Conservation (phyloP, 768 basidiomycete genomes). For the Pseudohyphozyma bogoriensis region DNA sequence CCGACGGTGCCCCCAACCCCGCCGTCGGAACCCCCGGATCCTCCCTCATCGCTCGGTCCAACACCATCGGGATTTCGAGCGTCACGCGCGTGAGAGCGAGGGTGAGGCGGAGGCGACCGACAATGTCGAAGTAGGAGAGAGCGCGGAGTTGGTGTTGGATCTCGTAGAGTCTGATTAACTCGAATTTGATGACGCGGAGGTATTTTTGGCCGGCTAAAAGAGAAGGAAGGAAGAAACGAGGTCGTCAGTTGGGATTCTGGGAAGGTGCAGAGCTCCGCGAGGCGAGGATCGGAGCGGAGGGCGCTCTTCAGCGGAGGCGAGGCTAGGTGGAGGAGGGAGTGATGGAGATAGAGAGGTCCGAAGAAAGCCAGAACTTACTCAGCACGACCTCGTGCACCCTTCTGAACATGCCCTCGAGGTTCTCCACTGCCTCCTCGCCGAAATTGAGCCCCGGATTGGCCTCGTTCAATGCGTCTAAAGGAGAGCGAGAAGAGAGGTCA, state of each 20-base stretch:
- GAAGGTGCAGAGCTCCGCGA: too few species aligned
- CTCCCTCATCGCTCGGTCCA: constrained; percentile 58
- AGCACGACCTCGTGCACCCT: constrained; percentile 63
- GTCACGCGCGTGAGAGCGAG: constrained; percentile 69
- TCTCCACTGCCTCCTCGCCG: constrained; percentile 67
- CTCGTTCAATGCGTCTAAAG: constrained; percentile 61
- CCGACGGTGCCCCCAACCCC: not conserved
- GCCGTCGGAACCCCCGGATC: constrained; percentile 4
- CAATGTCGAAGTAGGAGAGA: constrained; percentile 65
- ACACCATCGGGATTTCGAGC: constrained; percentile 58
- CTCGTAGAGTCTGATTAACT: constrained; percentile 68
- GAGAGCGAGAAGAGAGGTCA: too few species aligned
- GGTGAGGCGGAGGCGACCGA: constrained; percentile 62
- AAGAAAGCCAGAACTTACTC: constrained; percentile 42
- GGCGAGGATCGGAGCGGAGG: too few species aligned
- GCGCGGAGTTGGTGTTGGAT: constrained; percentile 57
- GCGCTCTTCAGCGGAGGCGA: not conserved
- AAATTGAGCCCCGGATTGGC: constrained; percentile 67
- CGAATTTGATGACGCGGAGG: constrained; percentile 59
- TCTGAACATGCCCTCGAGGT: constrained; percentile 59
- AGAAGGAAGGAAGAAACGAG: not conserved
- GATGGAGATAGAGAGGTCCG: accelerated
- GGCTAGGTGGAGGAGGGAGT: not conserved
- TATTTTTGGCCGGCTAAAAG: constrained; percentile 57
- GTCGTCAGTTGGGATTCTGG: constrained; percentile 44